Percentiles rank a stretch among this genome's conserved stretches.
Conservation (phyloP, 805 yeast genomes). For the Candida stauntonica region DNA sequence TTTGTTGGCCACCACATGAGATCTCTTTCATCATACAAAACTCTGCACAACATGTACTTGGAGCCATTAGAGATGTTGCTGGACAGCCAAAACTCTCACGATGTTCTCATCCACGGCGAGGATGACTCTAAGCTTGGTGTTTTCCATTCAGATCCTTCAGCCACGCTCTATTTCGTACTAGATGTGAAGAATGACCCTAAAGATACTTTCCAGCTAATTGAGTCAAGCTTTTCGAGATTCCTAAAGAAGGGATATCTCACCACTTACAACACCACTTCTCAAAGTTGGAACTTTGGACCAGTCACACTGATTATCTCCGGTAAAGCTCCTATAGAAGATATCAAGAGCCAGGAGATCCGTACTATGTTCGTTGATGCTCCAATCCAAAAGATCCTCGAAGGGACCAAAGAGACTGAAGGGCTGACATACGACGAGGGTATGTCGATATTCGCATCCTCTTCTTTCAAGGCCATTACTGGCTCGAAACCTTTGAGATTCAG, state of each 20-base stretch:
- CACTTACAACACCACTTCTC: conserved; percentile 36
- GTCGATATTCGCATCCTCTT: conserved; percentile 40
- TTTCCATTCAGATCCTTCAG: conserved; percentile 35
- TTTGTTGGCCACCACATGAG: conserved; percentile 61
- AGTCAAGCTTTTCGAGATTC: conserved; percentile 42
- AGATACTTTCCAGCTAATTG: conserved; percentile 43
- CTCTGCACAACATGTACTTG: conserved; percentile 48
- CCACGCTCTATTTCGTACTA: conserved; percentile 56
- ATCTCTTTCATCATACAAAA: conserved; percentile 39
- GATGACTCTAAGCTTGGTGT: conserved; percentile 15
- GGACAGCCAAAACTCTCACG: conserved; percentile 34
- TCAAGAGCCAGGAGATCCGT: conserved; percentile 17
- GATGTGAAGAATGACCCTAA: conserved; percentile 55
- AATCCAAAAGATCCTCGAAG: conserved; percentile 17
- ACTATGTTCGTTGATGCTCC: conserved; percentile 39
- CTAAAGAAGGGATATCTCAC: conserved; percentile 47
- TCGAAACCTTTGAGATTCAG: conserved; percentile 8
- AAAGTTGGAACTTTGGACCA: conserved; percentile 44
- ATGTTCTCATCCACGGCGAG: conserved; percentile 11
- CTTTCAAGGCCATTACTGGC: conserved; percentile 30
- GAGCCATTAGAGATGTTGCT: conserved; percentile 47
- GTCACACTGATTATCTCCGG: conserved; percentile 65
- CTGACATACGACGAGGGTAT: conserved; percentile 15
- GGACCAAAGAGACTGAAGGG: conserved; percentile 3
- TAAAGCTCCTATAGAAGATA: conserved; percentile 45